A percentile compares a stretch with the other conserved stretches of the same genome.
Conservation (phyloP, 1,284 basidiomycete genomes). For the Melampsora larici-populina region DNA sequence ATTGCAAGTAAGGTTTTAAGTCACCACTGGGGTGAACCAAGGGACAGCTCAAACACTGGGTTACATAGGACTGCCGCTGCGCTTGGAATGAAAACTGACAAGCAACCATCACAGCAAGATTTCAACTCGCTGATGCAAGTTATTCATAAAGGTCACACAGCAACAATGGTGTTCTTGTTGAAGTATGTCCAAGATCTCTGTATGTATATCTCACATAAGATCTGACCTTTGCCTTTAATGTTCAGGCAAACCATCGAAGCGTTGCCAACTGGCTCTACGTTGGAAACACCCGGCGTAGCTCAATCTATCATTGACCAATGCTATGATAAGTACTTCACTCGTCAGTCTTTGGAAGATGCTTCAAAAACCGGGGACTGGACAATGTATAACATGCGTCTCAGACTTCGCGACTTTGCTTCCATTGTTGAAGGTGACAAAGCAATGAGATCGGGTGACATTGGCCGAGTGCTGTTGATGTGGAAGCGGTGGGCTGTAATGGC, state of each 20-base stretch:
- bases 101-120: no score
- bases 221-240: neutral
- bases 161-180: neutral
- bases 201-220: neutral
- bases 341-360: neutral
- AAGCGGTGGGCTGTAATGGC: conserved; percentile 17
- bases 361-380: no score
- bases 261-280: neutral
- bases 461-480: conserved; percentile 15
- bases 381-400: no score
- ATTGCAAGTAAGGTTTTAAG: no score
- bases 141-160: no score
- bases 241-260: neutral
- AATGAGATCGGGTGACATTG: conserved; percentile 21
- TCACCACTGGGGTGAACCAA: no score
- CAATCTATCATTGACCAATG: neutral
- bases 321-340: neutral
- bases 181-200: neutral
- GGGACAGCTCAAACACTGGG: no score
- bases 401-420: no score
- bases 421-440: neutral
- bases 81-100: no score
- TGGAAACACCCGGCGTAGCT: neutral
- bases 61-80: no score
- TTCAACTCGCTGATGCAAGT: no score